Conservation (phyloP, 495 filamentous ascomycete species). For the Penicillium angulare region DNA sequence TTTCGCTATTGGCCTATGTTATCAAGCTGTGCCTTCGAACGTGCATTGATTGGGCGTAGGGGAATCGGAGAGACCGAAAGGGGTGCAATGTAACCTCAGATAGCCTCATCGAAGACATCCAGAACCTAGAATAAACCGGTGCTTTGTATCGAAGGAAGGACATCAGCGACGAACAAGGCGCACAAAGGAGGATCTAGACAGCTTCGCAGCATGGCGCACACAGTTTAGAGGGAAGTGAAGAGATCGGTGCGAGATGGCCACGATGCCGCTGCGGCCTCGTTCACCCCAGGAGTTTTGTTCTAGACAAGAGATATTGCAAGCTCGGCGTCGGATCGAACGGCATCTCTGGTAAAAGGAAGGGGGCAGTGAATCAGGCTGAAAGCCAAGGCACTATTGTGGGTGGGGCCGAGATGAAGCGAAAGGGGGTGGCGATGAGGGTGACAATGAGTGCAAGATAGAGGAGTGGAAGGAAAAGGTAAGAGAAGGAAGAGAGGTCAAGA, state of each 20-base stretch:
- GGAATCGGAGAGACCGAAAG: no score
- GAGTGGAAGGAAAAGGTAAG: not conserved
- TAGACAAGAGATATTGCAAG: not conserved
- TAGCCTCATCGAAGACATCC: no score
- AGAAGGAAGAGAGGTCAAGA: not conserved
- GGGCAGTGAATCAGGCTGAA: slow-evolving; percentile 8
- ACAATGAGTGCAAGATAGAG: slow-evolving; percentile 4
- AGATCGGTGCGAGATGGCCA: not conserved
- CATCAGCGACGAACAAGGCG: not conserved
- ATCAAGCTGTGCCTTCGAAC: no score
- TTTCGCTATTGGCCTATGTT: no score
- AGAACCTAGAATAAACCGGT: no score
- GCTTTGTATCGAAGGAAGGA: no score
- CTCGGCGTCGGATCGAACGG: slow-evolving; percentile 9
- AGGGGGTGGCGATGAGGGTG: no score
- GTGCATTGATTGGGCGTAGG: no score
- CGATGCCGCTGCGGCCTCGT: not conserved
- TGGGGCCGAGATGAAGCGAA: slow-evolving; percentile 5
- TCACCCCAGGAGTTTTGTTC: not conserved
- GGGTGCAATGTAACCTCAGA: no score
- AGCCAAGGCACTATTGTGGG: not conserved
- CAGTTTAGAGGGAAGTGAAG: not conserved
- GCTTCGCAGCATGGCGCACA: not conserved
- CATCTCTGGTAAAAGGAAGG: slow-evolving; percentile 9
- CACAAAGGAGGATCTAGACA: not conserved